Conservation (phyloP, 73 alveolate species). For the Urostyla sp. region DNA sequence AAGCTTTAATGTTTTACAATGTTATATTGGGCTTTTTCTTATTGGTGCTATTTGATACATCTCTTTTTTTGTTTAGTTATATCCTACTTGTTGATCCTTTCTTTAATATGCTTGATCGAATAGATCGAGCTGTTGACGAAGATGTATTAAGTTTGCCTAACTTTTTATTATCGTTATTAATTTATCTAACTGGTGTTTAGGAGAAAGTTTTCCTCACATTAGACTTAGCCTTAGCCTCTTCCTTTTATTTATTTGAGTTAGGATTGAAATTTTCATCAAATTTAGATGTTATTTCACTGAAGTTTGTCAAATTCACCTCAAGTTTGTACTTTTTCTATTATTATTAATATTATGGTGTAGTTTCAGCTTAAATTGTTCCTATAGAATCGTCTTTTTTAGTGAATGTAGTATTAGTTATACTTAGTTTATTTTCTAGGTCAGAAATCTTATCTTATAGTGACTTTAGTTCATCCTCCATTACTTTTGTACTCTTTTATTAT, state of each 20-base stretch:
- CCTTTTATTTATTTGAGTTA: not conserved
- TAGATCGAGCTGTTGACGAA: constrained; percentile 40
- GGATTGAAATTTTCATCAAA: not conserved
- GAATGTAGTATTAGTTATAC: constrained; percentile 26
- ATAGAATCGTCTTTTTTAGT: not conserved
- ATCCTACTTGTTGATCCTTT: constrained; percentile 3
- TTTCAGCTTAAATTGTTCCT: not conserved
- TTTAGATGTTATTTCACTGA: not conserved
- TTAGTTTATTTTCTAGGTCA: constrained; percentile 40
- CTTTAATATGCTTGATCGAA: constrained; percentile 4
- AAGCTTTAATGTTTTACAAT: not conserved
- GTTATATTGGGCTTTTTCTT: not conserved
- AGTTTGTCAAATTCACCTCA: not conserved
- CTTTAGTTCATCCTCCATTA: constrained; percentile 48
- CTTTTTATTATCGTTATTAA: not conserved
- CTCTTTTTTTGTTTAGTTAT: not conserved
- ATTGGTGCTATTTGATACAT: not conserved
- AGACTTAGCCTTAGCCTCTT: not conserved
- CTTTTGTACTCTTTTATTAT: constrained; percentile 25
- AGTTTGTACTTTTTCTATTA: not conserved
- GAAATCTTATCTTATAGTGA: constrained; percentile 35
- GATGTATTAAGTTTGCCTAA: constrained; percentile 11
- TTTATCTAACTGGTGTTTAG: constrained; percentile 7
- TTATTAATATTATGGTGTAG: not conserved
- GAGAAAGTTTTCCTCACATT: not conserved